A percentile compares a stretch with the other conserved stretches of the same genome.
These are phyloP conservation scores for Podila verticillata DNA, from an alignment of 192 early-diverging fungal species.

Conservation along the genomic window DNA sequence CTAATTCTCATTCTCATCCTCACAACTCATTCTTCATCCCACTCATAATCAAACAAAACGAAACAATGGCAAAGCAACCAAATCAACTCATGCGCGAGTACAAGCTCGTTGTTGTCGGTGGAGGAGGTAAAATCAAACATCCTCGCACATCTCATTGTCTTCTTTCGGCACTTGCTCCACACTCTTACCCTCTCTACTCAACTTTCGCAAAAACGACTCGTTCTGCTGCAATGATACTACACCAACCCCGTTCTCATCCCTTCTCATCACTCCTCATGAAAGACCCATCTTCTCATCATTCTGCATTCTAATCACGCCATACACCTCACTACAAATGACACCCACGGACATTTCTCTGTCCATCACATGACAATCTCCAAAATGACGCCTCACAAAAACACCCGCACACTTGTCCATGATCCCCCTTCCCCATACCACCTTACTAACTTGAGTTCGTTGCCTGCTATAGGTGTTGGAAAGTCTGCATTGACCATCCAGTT, in stretches of 20 bases:
- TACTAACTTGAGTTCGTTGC: not conserved
- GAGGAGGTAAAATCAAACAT: slow-evolving; percentile 66
- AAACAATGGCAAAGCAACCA: slow-evolving; percentile 44
- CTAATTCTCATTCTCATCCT: too few relatives aligned
- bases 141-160: not conserved
- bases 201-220: too few relatives aligned
- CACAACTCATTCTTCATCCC: slow-evolving; percentile 1
- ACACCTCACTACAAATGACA: not conserved
- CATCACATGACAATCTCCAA: not conserved
- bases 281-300: too few relatives aligned
- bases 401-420: too few relatives aligned
- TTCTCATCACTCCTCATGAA: too few relatives aligned
- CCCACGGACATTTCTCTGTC: not conserved
- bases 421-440: not conserved
- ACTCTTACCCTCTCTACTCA: not conserved
- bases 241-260: not conserved
- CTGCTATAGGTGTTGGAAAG: slow-evolving; percentile 72
- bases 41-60: not conserved
- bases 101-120: slow-evolving; percentile 86
- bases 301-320: not conserved
- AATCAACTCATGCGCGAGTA: slow-evolving; percentile 64
- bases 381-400: not conserved
- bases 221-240: too few relatives aligned
- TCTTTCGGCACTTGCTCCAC: not conserved
- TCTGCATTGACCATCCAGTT: slow-evolving; percentile 87